Percentiles rank a stretch among this genome's conserved stretches.
These are phyloP conservation scores for Lactifluus hygrophoroides DNA, from an alignment of 768 basidiomycete genomes.

Conservation along the genomic window DNA sequence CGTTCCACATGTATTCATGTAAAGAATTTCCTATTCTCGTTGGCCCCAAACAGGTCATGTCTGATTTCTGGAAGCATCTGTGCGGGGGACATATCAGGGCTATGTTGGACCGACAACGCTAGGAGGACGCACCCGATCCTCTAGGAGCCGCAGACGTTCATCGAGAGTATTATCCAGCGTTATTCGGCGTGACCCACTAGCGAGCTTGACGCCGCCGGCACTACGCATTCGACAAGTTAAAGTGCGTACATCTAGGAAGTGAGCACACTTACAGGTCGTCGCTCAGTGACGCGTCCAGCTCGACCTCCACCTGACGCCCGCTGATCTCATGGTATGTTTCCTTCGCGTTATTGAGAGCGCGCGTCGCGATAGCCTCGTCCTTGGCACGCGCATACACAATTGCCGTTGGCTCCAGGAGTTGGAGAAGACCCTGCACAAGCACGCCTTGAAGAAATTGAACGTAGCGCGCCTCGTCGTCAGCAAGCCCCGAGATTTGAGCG, in stretches of 20 bases:
- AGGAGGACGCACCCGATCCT: constrained; percentile 62
- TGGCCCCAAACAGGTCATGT: constrained; percentile 78
- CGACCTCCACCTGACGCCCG: constrained; percentile 52
- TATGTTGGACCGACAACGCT: background rate
- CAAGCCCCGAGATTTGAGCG: constrained; percentile 49
- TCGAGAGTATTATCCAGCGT: constrained; percentile 92
- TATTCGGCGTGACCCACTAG: constrained; percentile 67
- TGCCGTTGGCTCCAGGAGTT: constrained; percentile 67
- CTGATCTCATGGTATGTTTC: constrained; percentile 68
- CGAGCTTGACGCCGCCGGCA: constrained; percentile 78
- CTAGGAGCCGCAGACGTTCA: constrained; percentile 79
- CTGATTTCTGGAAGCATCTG: constrained; percentile 97
- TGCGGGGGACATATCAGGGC: background rate
- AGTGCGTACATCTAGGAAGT: background rate
- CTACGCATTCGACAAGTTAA: constrained; percentile 30
- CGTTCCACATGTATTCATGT: constrained; percentile 32
- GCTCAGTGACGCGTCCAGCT: constrained; percentile 52
- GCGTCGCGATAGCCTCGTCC: constrained; percentile 52
- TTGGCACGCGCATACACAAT: constrained; percentile 58
- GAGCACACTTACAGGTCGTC: constrained; percentile 53
- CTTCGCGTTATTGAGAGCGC: constrained; percentile 58
- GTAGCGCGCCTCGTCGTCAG: constrained; percentile 62
- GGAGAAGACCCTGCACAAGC: constrained; percentile 79
- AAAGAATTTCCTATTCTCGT: constrained; percentile 89
- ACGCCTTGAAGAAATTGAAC: constrained; percentile 74